These are phyloP conservation scores for Starmerella potacharoeniae DNA, from an alignment of 805 yeast species.

Conservation along the genomic window DNA sequence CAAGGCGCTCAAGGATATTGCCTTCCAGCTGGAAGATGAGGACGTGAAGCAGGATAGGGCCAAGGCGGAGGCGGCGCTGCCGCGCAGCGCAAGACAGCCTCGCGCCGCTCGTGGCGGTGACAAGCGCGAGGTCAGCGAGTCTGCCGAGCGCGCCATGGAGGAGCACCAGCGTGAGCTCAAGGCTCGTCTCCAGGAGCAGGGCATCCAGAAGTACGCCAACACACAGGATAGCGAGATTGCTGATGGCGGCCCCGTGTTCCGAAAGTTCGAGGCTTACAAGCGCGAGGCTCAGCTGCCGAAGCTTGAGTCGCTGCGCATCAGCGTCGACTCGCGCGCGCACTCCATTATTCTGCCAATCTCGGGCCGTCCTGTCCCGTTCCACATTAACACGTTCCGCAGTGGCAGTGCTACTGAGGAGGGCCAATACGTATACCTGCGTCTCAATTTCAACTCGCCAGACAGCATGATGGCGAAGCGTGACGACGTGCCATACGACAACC, in stretches of 20 bases:
- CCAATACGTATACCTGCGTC: slow-evolving; percentile 77
- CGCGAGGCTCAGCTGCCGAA: slow-evolving; percentile 86
- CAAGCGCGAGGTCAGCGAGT: slow-evolving; percentile 43
- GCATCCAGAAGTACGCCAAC: slow-evolving; percentile 39
- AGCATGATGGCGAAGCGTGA: slow-evolving; percentile 58
- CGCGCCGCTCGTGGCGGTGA: slow-evolving; percentile 16
- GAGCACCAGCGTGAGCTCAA: slow-evolving; percentile 76
- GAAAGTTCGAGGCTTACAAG: slow-evolving; percentile 85
- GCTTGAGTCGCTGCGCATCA: slow-evolving; percentile 73
- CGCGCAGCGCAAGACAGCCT: slow-evolving; percentile 8
- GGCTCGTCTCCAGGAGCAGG: slow-evolving; percentile 76
- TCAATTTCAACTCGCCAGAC: slow-evolving; percentile 91
- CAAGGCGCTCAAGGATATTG: slow-evolving; percentile 59
- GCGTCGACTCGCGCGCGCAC: slow-evolving; percentile 78
- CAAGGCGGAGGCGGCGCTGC: neutral
- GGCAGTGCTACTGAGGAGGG: slow-evolving; percentile 96
- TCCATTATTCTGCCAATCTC: slow-evolving; percentile 81
- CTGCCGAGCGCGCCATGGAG: slow-evolving; percentile 64
- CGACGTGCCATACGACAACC: slow-evolving; percentile 85
- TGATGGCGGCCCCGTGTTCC: slow-evolving; percentile 49
- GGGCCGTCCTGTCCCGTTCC: slow-evolving; percentile 97
- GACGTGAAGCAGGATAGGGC: slow-evolving; percentile 1
- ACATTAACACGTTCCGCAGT: slow-evolving; percentile 83
- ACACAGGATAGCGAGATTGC: slow-evolving; percentile 15
- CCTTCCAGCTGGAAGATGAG: slow-evolving; percentile 58